These are phyloP conservation scores for Scheffersomyces stipitis DNA, from an alignment of 805 yeast genomes.

Conservation along the genomic window DNA sequence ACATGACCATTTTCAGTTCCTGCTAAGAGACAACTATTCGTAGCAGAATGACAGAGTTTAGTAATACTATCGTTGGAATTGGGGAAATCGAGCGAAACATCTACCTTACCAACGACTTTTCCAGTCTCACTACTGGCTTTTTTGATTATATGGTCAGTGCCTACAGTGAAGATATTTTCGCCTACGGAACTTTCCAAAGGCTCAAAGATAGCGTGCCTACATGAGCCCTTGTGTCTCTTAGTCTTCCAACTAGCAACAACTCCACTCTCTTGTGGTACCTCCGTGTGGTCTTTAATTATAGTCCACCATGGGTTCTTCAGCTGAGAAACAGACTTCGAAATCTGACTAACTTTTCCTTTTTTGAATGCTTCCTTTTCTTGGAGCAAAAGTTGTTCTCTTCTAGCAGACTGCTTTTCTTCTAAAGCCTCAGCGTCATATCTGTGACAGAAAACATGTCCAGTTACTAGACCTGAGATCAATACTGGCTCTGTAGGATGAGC, in stretches of 20 bases:
- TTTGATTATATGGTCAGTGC: conserved; percentile 78
- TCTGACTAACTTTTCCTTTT: conserved; percentile 18
- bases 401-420: conserved; percentile 27
- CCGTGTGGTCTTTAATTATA: conserved; percentile 27
- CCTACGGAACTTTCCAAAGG: conserved; percentile 48
- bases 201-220: conserved; percentile 70
- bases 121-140: conserved; percentile 73
- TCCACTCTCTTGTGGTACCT: conserved; percentile 23
- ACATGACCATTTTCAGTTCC: conserved; percentile 75
- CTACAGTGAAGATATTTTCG: conserved; percentile 61
- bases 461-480: conserved; percentile 71
- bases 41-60: conserved; percentile 44
- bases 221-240: conserved; percentile 85
- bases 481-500: conserved; percentile 75
- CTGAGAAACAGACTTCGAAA: conserved; percentile 29
- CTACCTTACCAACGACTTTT: conserved; percentile 61
- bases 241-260: conserved; percentile 70
- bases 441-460: conserved; percentile 70
- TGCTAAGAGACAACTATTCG: conserved; percentile 50
- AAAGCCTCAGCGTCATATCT: conserved; percentile 54
- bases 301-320: conserved; percentile 49
- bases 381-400: conserved; percentile 20
- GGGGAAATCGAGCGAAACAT: conserved; percentile 18
- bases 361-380: conserved; percentile 25
- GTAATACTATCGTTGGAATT: conserved; percentile 36